phyloP scores from a whole-genome alignment of 23 red algal species.

The Agarophyton chilense region DNA sequence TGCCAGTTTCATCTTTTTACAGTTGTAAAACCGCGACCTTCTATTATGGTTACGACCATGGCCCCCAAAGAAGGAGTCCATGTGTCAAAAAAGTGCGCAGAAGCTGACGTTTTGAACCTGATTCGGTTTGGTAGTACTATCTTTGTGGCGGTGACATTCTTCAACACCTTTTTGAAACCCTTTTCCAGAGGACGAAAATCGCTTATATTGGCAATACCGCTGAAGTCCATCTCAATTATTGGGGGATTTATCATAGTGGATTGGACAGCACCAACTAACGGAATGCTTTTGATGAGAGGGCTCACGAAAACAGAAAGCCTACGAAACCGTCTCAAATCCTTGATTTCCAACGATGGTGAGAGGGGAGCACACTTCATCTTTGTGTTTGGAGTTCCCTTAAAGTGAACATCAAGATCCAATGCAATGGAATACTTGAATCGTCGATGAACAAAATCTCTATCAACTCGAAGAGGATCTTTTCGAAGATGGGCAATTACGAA shows the following conservation, averaged over 20 bases:
- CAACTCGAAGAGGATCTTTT: constrained; percentile 57
- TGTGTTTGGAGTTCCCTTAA: constrained; percentile 49
- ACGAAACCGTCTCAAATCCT: constrained; percentile 54
- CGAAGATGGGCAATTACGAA: constrained; percentile 59
- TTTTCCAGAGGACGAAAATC: constrained; percentile 70
- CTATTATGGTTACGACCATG: constrained; percentile 35
- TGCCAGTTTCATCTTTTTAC: constrained; percentile 33
- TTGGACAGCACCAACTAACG: constrained; percentile 63
- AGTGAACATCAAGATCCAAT: constrained; percentile 66
- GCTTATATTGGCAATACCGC: constrained; percentile 42
- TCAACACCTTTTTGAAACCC: constrained; percentile 45
- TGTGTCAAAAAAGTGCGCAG: constrained; percentile 60
- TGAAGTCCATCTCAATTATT: constrained; percentile 67
- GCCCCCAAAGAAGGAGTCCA: constrained; percentile 45
- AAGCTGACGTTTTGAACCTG: constrained; percentile 47
- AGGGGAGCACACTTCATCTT: constrained; percentile 68
- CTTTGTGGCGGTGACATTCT: constrained; percentile 68
- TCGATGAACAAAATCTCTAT: constrained; percentile 55
- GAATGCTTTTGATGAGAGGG: constrained; percentile 47
- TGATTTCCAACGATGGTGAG: constrained; percentile 49
- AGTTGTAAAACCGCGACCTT: constrained; percentile 49
- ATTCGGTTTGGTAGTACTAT: constrained; percentile 65
- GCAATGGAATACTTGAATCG: constrained; percentile 65
- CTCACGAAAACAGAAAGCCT: constrained; percentile 55
- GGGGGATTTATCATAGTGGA: constrained; percentile 57